phyloP scores from a whole-genome alignment of 2,329 filamentous ascomycete genomes.

The Sphaerulina populicola region DNA sequence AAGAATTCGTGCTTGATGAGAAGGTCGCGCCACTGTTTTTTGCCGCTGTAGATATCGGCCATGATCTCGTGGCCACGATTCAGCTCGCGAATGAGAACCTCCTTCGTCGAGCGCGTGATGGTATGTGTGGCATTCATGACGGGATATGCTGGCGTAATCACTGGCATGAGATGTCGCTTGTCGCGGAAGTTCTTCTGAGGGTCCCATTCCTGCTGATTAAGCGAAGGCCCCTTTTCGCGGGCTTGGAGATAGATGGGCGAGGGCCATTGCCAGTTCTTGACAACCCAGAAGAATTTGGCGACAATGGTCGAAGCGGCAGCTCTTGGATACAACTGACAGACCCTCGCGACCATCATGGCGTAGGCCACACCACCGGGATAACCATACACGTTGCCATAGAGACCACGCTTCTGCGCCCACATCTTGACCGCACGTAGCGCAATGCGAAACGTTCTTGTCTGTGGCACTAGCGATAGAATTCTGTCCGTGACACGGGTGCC shows the following conservation, averaged over 20 bases:
- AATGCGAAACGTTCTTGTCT: slow-evolving; percentile 79
- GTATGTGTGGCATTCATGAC: slow-evolving; percentile 98
- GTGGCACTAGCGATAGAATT: slow-evolving; percentile 79
- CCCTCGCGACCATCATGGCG: slow-evolving; percentile 93
- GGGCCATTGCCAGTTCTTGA: slow-evolving; percentile 88
- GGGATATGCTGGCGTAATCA: slow-evolving; percentile 95
- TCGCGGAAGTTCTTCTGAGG: slow-evolving; percentile 78
- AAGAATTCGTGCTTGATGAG: slow-evolving; percentile 92
- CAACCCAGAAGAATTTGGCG: slow-evolving; percentile 87
- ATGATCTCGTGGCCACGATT: slow-evolving; percentile 68
- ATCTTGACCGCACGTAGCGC: slow-evolving; percentile 89
- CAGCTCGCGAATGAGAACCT: slow-evolving; percentile 75
- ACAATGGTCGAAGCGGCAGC: slow-evolving; percentile 83
- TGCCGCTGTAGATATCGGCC: slow-evolving; percentile 68
- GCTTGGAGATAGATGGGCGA: slow-evolving; percentile 83
- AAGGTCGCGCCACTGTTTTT: slow-evolving; percentile 73
- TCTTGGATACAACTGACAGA: slow-evolving; percentile 92
- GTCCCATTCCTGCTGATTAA: slow-evolving; percentile 88
- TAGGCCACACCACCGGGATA: slow-evolving; percentile 95
- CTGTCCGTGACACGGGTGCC: slow-evolving; percentile 91
- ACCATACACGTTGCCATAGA: slow-evolving; percentile 93
- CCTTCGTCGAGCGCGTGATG: slow-evolving; percentile 75
- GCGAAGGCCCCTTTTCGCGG: slow-evolving; percentile 67
- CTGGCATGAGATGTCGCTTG: slow-evolving; percentile 84
- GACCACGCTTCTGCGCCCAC: slow-evolving; percentile 85